Conservation (phyloP, 2,329 filamentous ascomycete species). For the Xylariaceae sp. region DNA sequence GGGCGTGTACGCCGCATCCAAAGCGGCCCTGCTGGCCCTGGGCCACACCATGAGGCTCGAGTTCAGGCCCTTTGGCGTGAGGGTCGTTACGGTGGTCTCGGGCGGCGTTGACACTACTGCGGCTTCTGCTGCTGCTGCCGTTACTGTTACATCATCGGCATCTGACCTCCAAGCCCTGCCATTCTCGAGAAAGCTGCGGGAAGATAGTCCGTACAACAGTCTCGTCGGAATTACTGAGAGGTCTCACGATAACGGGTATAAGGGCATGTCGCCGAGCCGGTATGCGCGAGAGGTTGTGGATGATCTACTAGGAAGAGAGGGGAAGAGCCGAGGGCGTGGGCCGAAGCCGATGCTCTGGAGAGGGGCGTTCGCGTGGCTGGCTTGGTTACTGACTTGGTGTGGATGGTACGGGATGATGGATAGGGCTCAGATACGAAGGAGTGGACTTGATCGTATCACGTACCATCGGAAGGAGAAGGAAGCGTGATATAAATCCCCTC, state of each 20-base stretch:
- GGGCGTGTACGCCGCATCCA: conserved; percentile 1
- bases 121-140: no score
- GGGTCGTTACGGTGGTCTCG: conserved; percentile 1
- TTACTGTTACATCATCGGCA: no score
- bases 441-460: neutral
- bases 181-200: no score
- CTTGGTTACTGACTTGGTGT: conserved; percentile 1
- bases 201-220: neutral
- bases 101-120: conserved; percentile 1
- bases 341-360: conserved; percentile 2
- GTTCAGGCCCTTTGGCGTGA: neutral
- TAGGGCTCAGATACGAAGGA: neutral
- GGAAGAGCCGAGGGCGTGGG: no score
- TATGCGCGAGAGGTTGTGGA: conserved; percentile 1
- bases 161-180: no score
- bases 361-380: conserved; percentile 3
- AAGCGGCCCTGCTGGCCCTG: conserved; percentile 1
- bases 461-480: no score
- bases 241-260: neutral
- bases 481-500: no score
- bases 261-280: neutral
- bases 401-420: conserved; percentile 3
- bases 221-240: neutral
- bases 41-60: conserved; percentile 1
- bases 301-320: no score